Evolutionary conservation across 176 grass and related monocot species (phyloP).

Genomic region (Triticum monococcum): DNA sequence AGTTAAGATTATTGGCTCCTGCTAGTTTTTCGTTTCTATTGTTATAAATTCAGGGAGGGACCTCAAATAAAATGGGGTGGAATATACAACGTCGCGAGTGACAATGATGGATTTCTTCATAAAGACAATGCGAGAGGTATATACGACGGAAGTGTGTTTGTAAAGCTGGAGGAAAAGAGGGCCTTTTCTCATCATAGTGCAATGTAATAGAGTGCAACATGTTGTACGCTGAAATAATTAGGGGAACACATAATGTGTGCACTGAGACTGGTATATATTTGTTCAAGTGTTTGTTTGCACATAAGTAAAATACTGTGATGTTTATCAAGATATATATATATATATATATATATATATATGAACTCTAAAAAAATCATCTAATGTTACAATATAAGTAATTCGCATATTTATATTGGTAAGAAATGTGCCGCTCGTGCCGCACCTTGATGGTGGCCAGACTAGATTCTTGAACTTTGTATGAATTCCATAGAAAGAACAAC

Average conservation of each 20-base stretch:
- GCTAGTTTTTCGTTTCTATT: background rate
- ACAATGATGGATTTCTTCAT: conserved; percentile 58
- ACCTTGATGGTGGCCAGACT: no score
- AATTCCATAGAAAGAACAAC: no score
- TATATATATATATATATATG: no score
- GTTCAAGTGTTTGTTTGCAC: background rate
- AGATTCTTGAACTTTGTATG: no score
- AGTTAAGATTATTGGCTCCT: no score
- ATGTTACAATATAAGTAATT: no score
- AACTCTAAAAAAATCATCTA: no score
- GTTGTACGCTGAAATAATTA: background rate
- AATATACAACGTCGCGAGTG: conserved; percentile 43
- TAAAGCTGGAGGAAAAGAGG: conserved; percentile 47
- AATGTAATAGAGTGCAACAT: background rate
- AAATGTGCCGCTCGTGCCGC: no score
- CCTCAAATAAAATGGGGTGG: conserved; percentile 43
- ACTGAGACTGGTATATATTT: background rate
- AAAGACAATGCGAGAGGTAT: conserved; percentile 50
- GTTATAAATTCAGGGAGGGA: conserved; percentile 25
- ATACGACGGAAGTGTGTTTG: conserved; percentile 68
- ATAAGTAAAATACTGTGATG: no score
- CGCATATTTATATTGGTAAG: no score
- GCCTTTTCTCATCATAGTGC: conserved; percentile 17
- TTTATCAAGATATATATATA: no score
- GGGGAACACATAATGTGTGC: background rate